Conservation (phyloP, 768 basidiomycete species). For the Fomitopsis serialis region DNA sequence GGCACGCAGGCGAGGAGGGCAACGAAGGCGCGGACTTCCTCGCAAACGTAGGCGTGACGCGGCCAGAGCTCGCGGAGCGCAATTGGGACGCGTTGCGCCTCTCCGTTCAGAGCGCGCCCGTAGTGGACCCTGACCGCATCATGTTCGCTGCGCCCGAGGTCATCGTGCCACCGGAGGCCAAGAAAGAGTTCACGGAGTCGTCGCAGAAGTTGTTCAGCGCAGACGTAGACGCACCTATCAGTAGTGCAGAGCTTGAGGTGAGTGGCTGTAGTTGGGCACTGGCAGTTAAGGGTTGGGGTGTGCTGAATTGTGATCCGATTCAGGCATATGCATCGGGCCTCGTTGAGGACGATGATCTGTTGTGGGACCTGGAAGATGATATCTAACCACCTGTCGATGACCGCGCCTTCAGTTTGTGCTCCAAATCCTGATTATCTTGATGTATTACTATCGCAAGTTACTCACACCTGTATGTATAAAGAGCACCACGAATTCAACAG, state of each 20-base stretch:
- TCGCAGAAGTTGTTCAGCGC: background rate
- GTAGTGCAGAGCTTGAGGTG: conserved; percentile 8
- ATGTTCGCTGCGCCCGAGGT: background rate
- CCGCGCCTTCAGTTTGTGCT: background rate
- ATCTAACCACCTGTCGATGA: background rate
- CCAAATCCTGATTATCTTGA: no score
- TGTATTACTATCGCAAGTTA: no score
- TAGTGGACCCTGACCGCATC: background rate
- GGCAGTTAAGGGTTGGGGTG: no score
- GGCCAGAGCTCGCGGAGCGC: conserved; percentile 39
- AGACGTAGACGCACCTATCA: background rate
- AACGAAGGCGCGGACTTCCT: conserved; percentile 84
- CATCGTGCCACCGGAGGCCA: background rate
- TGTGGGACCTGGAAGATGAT: background rate
- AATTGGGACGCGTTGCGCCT: conserved; percentile 45
- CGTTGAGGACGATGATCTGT: background rate
- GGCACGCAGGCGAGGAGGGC: conserved; percentile 70
- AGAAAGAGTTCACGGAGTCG: background rate
- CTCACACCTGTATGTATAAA: no score
- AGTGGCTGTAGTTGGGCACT: no score
- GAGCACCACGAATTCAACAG: no score
- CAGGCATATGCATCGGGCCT: conserved; percentile 9
- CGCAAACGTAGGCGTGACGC: conserved; percentile 53
- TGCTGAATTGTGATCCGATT: background rate
- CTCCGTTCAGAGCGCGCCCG: background rate